Conservation (phyloP, 2,329 filamentous ascomycete species). For the Ascomycota sp. region DNA sequence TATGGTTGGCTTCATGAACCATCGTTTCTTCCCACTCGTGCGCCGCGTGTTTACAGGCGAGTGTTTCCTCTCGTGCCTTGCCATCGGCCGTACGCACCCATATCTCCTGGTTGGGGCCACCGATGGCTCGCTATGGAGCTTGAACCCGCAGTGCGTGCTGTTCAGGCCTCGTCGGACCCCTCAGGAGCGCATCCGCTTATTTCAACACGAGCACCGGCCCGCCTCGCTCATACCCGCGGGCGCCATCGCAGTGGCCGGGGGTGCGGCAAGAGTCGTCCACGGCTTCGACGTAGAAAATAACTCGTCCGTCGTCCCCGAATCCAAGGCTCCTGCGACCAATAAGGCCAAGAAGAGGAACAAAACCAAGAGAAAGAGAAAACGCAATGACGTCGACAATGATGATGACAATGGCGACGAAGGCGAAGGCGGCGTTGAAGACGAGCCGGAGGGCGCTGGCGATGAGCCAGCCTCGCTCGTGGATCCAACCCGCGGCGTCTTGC, state of each 20-base stretch:
- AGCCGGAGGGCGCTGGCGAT: constrained; percentile 9
- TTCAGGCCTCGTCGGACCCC: constrained; percentile 13
- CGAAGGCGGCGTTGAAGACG: constrained; percentile 7
- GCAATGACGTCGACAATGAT: neutral
- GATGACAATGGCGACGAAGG: neutral
- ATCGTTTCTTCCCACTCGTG: constrained; percentile 29
- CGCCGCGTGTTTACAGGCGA: constrained; percentile 30
- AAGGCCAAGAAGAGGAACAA: constrained; percentile 16
- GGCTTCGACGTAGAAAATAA: constrained; percentile 31
- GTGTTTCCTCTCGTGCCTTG: constrained; percentile 28
- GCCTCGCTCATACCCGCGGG: constrained; percentile 9
- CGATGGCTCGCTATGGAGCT: constrained; percentile 30
- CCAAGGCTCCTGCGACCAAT: constrained; percentile 15
- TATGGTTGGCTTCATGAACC: constrained; percentile 30
- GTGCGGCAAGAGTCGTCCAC: constrained; percentile 28
- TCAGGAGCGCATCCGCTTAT: constrained; percentile 18
- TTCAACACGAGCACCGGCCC: constrained; percentile 33
- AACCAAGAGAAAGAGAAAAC: constrained; percentile 11
- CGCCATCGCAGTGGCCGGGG: constrained; percentile 15
- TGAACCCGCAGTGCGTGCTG: constrained; percentile 18
- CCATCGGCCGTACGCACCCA: constrained; percentile 28
- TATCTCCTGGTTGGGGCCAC: constrained; percentile 31
- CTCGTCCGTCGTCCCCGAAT: constrained; percentile 20
- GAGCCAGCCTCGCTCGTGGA: constrained; percentile 12
- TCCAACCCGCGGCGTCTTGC: constrained; percentile 26